Conservation (phyloP, 352 stramenopile species). For the Albugo candida region DNA sequence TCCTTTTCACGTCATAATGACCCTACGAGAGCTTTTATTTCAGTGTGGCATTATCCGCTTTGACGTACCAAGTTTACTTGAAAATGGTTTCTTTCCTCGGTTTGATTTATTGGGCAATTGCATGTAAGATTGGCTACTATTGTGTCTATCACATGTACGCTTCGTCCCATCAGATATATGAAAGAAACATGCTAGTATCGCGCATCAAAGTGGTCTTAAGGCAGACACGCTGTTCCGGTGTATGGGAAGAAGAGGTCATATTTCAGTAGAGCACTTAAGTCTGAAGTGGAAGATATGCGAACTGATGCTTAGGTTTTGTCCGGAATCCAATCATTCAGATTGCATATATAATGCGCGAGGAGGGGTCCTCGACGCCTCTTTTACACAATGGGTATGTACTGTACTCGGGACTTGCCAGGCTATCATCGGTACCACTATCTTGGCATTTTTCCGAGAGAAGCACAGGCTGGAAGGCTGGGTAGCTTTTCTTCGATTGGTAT, state of each 20-base stretch:
- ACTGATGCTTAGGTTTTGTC: slow-evolving; percentile 4
- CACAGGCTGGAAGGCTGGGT: slow-evolving; percentile 96
- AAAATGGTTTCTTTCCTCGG: slow-evolving; percentile 53
- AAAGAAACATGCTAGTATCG: no score
- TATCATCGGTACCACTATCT: slow-evolving; percentile 96
- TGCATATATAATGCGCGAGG: slow-evolving; percentile 89
- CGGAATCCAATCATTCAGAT: slow-evolving; percentile 99
- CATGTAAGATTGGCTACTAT: not conserved
- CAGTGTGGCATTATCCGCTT: slow-evolving; percentile 87
- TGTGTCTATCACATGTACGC: slow-evolving; percentile 10
- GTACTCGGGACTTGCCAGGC: slow-evolving; percentile 93
- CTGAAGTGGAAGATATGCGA: not conserved
- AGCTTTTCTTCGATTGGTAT: slow-evolving; percentile 86
- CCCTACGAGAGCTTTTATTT: slow-evolving; percentile 84
- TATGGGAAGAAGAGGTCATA: slow-evolving; percentile 93
- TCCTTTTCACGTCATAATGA: slow-evolving; percentile 50
- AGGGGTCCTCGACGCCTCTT: slow-evolving; percentile 37
- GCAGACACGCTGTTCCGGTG: slow-evolving; percentile 96
- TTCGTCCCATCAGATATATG: slow-evolving; percentile 84
- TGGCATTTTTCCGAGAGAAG: slow-evolving; percentile 89
- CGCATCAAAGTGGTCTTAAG: no score
- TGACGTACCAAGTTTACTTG: slow-evolving; percentile 83
- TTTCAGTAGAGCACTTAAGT: slow-evolving; percentile 48
- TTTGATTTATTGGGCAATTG: not conserved
- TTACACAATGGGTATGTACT: slow-evolving; percentile 95